Base-by-base conservation (phyloP, 352 stramenopile genomes). In the Globisporangium takayamanum region DNA sequence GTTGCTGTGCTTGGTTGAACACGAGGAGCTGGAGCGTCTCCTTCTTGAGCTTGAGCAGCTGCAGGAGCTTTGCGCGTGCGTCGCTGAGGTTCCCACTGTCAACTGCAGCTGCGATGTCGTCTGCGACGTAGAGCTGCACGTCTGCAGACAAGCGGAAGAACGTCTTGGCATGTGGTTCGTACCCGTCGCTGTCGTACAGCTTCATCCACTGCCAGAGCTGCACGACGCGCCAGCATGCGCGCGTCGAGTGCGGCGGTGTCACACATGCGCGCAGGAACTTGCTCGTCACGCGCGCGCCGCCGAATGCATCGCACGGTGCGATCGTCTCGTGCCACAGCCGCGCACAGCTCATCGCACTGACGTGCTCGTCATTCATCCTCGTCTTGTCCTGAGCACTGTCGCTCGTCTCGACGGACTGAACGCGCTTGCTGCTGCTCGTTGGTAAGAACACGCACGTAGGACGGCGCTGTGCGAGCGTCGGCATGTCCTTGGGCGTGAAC, bases 271-370 rank as follows among this genome's bases (percentile, higher is more conserved):
- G 20, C 6, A 84, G 56, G 58, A 89, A 85, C 30, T 66, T 69
- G 4, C 57, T 47, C 0, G 64, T 39, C 33, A 39, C 66, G 37
- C 73, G 63, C 22, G 70, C 73, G 33, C 71, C 59, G 1, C 67
- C 79, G 55, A 85, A 75, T 10, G 72, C 62, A 2, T 55, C 50
- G 28, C 76, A 61, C 0, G 66, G 36, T 7, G 68, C 51, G 1
- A 88, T 60, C 22, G 58, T 75, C 15, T 88, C 78, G 12, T 88
- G 64, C 78, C 80, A 91, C 42, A 89, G 89, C 5, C 73, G 73
- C 49, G 76, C 78, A 50, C 68, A 74, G 12, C 68, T 44, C 36
- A 87, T 63, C 0, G 76, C 75, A 1, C 79, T 68, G 48, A 70
- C 66, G 30, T 72, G 60, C 36, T 66, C 56, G 30, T 59, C 55